A percentile compares a stretch with the other conserved stretches of the same genome.
These are phyloP conservation scores for Nannochloropsis salina DNA, from an alignment of 108 stramenopile genomes.

Conservation along the genomic window DNA sequence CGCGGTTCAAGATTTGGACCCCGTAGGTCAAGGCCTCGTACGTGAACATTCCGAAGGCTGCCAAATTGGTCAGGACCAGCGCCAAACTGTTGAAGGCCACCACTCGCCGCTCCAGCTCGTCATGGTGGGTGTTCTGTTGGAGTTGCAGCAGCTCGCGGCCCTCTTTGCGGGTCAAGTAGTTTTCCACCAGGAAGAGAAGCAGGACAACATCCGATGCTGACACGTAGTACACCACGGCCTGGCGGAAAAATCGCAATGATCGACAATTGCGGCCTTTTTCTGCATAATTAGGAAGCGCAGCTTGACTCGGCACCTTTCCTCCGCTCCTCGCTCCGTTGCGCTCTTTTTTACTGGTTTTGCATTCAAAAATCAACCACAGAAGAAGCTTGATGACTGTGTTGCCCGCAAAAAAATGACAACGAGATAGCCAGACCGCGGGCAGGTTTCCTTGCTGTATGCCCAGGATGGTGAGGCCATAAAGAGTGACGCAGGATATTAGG, in stretches of 20 bases:
- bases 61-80: neutral
- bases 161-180: neutral
- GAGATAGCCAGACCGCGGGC: neutral
- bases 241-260: neutral
- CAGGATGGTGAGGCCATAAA: neutral
- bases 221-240: neutral
- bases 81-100: neutral
- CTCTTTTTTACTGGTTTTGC: neutral
- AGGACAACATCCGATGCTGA: neutral
- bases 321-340: neutral
- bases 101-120: neutral
- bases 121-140: neutral
- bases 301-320: neutral
- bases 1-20: neutral
- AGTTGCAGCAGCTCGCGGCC: neutral
- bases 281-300: neutral
- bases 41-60: neutral
- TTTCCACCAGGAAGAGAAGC: neutral
- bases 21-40: neutral
- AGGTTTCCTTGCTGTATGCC: neutral
- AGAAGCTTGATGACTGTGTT: neutral
- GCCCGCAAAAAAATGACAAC: neutral
- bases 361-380: neutral
- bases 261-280: neutral
- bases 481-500: neutral